Base-by-base conservation (phyloP, 2,329 filamentous ascomycete species). In the Aspergillus tubingensis region DNA sequence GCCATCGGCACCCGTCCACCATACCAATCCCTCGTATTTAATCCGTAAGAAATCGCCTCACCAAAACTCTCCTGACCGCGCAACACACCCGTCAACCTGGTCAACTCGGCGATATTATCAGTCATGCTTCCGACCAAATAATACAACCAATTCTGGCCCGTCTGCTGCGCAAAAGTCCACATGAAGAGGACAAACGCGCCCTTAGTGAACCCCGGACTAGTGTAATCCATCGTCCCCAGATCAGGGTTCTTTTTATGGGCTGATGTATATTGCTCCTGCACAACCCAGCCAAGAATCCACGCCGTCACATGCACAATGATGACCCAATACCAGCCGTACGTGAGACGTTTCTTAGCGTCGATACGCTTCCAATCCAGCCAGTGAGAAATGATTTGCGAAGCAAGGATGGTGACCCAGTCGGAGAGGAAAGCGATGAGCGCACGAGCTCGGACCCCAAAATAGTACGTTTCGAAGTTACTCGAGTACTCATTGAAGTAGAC, bases 141-240 rank as follows among this genome's bases (percentile, higher is more conserved):
- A 62, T 85, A 85, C 0, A 85, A 73, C 81, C 81, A 85, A 57
- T 84, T 85, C 67, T 85, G 83, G 19, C 84, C 67, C 0, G 80
- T 74, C 65, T 86, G 83, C 2, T 81, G 75, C 2, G 82, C 74
- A 63, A 85, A 84, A 55, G 77, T 71, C 82, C 81, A 83, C 0
- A 83, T 72, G 0, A 82, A 69, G 1, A 82, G 62, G 2, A 82
- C 81, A 53, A 82, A 83, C 59, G 82, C 78, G 0, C 80, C 81
- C 58, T 82, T 75, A 0, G 74, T 70, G 17, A 82, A 83, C 0
- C 81, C 81, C 21, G 74, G 70, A 32, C 74, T 74, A 1, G 70
- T 65, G 76, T 79, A 81, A 56, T 82, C 79, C 39, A 75, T 70
- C 0, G 70, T 68, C 0, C 77, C 78, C 7, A 27, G 10, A n/a